Evolutionary conservation across 2,329 filamentous ascomycete species (phyloP).

Genomic region (Podosphaera fusca): DNA sequence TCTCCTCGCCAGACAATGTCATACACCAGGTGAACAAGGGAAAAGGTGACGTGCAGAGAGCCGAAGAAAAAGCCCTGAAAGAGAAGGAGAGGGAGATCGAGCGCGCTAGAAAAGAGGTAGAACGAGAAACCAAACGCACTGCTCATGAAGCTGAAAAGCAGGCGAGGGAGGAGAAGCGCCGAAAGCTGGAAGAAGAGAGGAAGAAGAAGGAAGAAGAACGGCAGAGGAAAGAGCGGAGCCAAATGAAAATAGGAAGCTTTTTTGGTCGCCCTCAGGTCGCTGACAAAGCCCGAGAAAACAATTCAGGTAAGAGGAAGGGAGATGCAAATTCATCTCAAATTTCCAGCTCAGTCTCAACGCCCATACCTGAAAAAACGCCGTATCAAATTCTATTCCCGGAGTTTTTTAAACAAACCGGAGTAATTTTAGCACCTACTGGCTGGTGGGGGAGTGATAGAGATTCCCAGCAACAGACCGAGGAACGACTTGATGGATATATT

Average conservation of each 20-base stretch:
- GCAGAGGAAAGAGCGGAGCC: slow-evolving; percentile 23
- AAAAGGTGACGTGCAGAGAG: slow-evolving; percentile 12
- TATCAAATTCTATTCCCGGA: slow-evolving; percentile 56
- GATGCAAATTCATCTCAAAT: slow-evolving; percentile 3
- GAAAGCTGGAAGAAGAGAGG: slow-evolving; percentile 14
- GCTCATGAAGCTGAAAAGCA: slow-evolving; percentile 18
- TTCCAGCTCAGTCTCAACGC: neutral
- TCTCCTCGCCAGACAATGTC: slow-evolving; percentile 11
- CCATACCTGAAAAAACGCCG: slow-evolving; percentile 14
- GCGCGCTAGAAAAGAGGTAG: slow-evolving; percentile 13
- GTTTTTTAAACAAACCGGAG: slow-evolving; percentile 56
- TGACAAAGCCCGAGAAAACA: slow-evolving; percentile 4
- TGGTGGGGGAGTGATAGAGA: slow-evolving; percentile 34
- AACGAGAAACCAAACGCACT: slow-evolving; percentile 18
- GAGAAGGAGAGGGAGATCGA: slow-evolving; percentile 15
- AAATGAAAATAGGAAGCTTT: slow-evolving; percentile 18
- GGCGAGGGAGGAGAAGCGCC: slow-evolving; percentile 13
- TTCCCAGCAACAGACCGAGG: slow-evolving; percentile 26
- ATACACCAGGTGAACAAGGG: slow-evolving; percentile 19
- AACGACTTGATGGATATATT: slow-evolving; percentile 27
- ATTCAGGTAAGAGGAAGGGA: too few relatives aligned
- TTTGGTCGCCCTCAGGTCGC: slow-evolving; percentile 6
- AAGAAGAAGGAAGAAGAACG: slow-evolving; percentile 20
- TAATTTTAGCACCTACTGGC: slow-evolving; percentile 37
- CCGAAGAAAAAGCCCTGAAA: slow-evolving; percentile 15